phyloP scores from a whole-genome alignment of 208 protist species.

The Histomonas meleagridis region DNA sequence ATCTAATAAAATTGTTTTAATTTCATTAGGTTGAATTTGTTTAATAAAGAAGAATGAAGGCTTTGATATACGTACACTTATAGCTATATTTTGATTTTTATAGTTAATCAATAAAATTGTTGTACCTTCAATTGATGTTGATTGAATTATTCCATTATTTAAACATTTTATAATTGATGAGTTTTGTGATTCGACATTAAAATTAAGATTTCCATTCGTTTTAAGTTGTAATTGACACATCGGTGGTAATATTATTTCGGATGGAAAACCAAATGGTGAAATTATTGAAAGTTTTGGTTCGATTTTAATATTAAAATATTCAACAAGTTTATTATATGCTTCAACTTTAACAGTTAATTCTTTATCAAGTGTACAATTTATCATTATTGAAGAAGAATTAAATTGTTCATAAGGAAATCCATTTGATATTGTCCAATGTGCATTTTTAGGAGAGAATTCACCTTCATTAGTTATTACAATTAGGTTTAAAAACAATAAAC shows the following conservation, averaged over 20 bases:
- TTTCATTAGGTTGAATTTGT: not conserved
- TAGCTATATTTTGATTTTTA: not conserved
- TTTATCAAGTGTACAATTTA: not conserved
- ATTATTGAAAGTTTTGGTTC: not conserved
- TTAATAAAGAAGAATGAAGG: not conserved
- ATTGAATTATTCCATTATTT: not conserved
- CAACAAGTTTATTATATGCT: not conserved
- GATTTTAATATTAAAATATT: not conserved
- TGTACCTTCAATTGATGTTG: not conserved
- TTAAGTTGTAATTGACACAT: not conserved
- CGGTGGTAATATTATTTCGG: not conserved
- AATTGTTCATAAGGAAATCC: not conserved
- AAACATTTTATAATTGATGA: not conserved
- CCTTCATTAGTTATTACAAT: not conserved
- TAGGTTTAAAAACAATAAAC: not conserved
- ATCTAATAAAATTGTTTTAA: not conserved
- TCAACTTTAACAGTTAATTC: not conserved
- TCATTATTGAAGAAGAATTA: not conserved
- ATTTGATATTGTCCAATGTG: not conserved
- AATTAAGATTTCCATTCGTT: not conserved
- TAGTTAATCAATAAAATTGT: not conserved
- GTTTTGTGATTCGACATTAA: not conserved
- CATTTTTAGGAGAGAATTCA: not conserved
- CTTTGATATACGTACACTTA: not conserved
- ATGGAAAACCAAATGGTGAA: not conserved